A percentile compares a stretch with the other conserved stretches of the same genome.
Evolutionary conservation across 495 filamentous ascomycete genomes (phyloP).

Genomic region (Oleoguttula mirabilis): DNA sequence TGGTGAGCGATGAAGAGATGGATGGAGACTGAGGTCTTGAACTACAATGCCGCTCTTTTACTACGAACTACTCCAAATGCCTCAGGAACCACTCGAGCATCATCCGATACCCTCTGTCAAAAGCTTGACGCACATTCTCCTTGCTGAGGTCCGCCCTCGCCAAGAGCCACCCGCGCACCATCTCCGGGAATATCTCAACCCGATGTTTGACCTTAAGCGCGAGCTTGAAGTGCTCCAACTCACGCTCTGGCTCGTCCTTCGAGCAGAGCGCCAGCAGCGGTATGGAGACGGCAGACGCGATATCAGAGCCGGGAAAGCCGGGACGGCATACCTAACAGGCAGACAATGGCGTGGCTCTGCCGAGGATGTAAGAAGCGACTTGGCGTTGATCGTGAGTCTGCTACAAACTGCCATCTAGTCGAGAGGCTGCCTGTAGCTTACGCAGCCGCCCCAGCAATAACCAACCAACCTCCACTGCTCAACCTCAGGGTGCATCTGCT

Average conservation of each 20-base stretch:
- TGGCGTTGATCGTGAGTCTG: not conserved
- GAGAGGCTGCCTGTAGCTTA: not conserved
- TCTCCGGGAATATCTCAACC: not conserved
- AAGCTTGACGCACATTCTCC: slow-evolving; percentile 1
- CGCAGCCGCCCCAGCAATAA: slow-evolving; percentile 10
- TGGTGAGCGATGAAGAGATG: not conserved
- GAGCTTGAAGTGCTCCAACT: not conserved
- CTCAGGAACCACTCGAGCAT: slow-evolving; percentile 7
- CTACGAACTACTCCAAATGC: slow-evolving; percentile 1
- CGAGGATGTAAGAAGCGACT: not conserved
- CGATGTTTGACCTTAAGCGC: slow-evolving; percentile 2
- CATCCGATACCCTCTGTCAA: slow-evolving; percentile 9
- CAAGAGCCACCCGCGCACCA: slow-evolving; percentile 7
- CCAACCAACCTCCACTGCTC: slow-evolving; percentile 3
- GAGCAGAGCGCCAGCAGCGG: slow-evolving; percentile 7
- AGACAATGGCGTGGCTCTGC: not conserved
- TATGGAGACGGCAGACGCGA: not conserved
- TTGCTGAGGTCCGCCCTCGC: slow-evolving; percentile 7
- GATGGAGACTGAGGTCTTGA: slow-evolving; percentile 1
- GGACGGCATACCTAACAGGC: not conserved
- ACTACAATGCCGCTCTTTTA: too few species aligned
- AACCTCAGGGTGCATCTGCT: slow-evolving; percentile 1
- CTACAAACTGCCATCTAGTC: not conserved
- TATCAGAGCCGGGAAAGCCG: not conserved
- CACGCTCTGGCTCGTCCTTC: slow-evolving; percentile 7